These are phyloP conservation scores for Hypseocharis bilobata DNA, from an alignment of 441 rosid genomes.

Conservation along the genomic window DNA sequence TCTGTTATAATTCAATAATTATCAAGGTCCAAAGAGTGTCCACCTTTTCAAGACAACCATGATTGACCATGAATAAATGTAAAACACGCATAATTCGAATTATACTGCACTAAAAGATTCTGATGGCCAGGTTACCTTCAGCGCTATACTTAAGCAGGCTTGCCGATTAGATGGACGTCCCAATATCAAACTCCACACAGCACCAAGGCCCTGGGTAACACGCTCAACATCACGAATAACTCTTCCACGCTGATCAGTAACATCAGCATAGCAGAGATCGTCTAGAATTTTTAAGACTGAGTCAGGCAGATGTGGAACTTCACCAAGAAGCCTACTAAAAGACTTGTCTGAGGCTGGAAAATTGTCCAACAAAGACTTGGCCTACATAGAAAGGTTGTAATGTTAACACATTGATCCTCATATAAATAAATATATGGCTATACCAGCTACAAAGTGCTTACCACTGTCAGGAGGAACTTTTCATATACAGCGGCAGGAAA, in stretches of 20 bases:
- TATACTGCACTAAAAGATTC: slow-evolving; percentile 13
- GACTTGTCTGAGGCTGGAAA: slow-evolving; percentile 97
- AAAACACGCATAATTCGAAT: not conserved
- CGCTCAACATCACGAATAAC: slow-evolving; percentile 77
- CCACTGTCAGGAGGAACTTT: slow-evolving; percentile 78
- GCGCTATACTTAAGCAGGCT: slow-evolving; percentile 79
- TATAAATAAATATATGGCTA: slow-evolving; percentile 16
- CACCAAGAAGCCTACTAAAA: slow-evolving; percentile 89
- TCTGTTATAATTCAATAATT: not conserved
- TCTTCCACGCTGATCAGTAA: slow-evolving; percentile 55
- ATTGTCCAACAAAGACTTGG: slow-evolving; percentile 68
- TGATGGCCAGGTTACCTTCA: slow-evolving; percentile 50
- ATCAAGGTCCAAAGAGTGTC: not conserved
- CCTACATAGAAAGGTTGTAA: slow-evolving; percentile 42
- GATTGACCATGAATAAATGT: not conserved
- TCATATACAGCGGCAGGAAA: slow-evolving; percentile 57
- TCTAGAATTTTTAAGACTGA: slow-evolving; percentile 73
- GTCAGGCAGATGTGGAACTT: slow-evolving; percentile 76
- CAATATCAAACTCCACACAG: slow-evolving; percentile 93
- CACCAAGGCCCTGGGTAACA: slow-evolving; percentile 98
- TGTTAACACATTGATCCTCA: slow-evolving; percentile 29
- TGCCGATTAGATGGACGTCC: slow-evolving; percentile 83
- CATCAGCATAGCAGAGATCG: slow-evolving; percentile 65
- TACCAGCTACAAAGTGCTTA: slow-evolving; percentile 30
- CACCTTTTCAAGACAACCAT: not conserved